A percentile compares a stretch with the other conserved stretches of the same genome.
Evolutionary conservation across 805 yeast species (phyloP).

Genomic region (Starmerella sirachaensis): DNA sequence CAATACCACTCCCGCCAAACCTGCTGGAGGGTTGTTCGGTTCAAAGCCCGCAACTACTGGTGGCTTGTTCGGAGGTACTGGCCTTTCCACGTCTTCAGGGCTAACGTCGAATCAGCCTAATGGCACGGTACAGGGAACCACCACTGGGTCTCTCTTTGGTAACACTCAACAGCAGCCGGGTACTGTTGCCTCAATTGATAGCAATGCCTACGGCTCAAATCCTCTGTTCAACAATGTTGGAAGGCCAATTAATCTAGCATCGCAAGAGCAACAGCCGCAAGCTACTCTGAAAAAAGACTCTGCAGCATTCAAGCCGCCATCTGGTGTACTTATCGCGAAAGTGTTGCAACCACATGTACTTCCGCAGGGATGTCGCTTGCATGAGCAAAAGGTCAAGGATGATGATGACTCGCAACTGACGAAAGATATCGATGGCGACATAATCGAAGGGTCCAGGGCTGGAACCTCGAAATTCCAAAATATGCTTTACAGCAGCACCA

Average conservation of each 20-base stretch:
- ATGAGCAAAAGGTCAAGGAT: not conserved
- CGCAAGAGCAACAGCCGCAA: slow-evolving; percentile 6
- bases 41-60: slow-evolving; percentile 23
- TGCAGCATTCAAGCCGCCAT: slow-evolving; percentile 12
- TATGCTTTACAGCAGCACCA: slow-evolving; percentile 33
- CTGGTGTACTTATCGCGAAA: slow-evolving; percentile 17
- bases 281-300: slow-evolving; percentile 8
- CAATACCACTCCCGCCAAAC: slow-evolving; percentile 5
- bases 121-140: slow-evolving; percentile 20
- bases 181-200: slow-evolving; percentile 31
- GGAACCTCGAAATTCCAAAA: slow-evolving; percentile 12
- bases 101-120: slow-evolving; percentile 17
- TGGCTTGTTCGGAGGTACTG: slow-evolving; percentile 26
- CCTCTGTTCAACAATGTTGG: slow-evolving; percentile 40
- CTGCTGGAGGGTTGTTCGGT: slow-evolving; percentile 28
- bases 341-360: slow-evolving; percentile 14
- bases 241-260: not conserved
- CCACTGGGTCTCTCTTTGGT: slow-evolving; percentile 26
- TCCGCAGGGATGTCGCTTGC: slow-evolving; percentile 4
- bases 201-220: slow-evolving; percentile 70
- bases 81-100: not conserved
- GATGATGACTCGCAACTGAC: not conserved
- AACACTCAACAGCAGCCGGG: slow-evolving; percentile 25
- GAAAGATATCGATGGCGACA: slow-evolving; percentile 1
- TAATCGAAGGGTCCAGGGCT: not conserved